Evolutionary conservation across 2,329 filamentous ascomycete genomes (phyloP).

Genomic region (Claviceps pazoutovae): DNA sequence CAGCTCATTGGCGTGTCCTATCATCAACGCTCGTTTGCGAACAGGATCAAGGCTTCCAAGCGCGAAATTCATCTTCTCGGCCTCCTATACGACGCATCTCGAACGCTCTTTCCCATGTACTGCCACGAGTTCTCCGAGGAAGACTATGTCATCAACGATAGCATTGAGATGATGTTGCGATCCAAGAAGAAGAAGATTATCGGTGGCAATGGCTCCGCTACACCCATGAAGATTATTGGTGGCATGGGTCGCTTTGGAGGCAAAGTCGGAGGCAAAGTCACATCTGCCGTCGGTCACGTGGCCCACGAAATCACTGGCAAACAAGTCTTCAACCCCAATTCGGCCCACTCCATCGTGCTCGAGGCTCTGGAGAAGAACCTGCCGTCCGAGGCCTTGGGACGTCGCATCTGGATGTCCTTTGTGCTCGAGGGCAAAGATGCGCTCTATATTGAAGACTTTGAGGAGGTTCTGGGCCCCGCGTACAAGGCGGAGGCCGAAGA

Average conservation of each 20-base stretch:
- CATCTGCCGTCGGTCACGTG: constrained; percentile 82
- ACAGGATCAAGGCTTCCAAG: constrained; percentile 80
- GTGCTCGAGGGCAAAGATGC: constrained; percentile 78
- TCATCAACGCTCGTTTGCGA: constrained; percentile 70
- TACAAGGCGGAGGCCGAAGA: constrained; percentile 71
- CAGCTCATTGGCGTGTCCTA: constrained; percentile 78
- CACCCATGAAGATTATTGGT: constrained; percentile 66
- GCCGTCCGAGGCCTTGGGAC: constrained; percentile 83
- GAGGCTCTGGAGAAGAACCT: constrained; percentile 74
- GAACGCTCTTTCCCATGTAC: constrained; percentile 80
- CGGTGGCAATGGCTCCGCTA: constrained; percentile 44
- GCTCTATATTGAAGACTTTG: constrained; percentile 66
- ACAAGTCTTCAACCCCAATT: constrained; percentile 85
- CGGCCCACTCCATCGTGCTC: constrained; percentile 77
- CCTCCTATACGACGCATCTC: constrained; percentile 79
- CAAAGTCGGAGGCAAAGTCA: constrained; percentile 91
- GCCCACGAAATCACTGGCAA: constrained; percentile 92
- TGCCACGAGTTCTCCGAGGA: constrained; percentile 83
- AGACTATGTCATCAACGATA: constrained; percentile 83
- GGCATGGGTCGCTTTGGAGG: constrained; percentile 73
- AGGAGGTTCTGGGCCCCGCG: constrained; percentile 70
- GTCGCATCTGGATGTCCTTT: constrained; percentile 95
- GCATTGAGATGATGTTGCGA: constrained; percentile 53
- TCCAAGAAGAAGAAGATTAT: constrained; percentile 32
- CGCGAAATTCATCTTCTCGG: constrained; percentile 69